Evolutionary conservation across 768 basidiomycete genomes (phyloP), one percentile per base, ranked within the genome.

Genomic region (Boletus coccyginus): DNA sequence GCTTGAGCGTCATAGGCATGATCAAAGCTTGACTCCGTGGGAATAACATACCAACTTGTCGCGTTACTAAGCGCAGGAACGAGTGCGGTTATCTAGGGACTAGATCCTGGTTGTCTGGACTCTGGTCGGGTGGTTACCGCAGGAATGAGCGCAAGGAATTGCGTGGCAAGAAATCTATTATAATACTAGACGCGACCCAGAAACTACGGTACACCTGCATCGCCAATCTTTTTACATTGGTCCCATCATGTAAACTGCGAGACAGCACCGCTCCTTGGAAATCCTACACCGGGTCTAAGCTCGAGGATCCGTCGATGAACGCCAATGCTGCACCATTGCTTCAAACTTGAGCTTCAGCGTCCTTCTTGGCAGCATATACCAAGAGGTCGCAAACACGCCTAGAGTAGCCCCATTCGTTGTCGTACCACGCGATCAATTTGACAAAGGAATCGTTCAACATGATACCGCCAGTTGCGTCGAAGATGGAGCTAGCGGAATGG

Each of bases 401-500:
- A 45, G 93, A 95, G 86, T 97, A 98, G 19, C 93, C 88, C 88
- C 87, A 92, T 77, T 94, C 90, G 75, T 93, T 94, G 76, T 92
- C 90, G 80, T 92, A 95, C 94, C 95, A 97, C 42, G 90, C 72
- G 71, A 98, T 87, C 67, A 97, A 85, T 85, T 98, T 98, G 81
- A 98, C 90, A 67, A 98, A 98, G 77, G 87, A 87, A 59, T 77
- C 67, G 86, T 90, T 97, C 71, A 98, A 85, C 71, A 86, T 81
- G 72, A 98, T 98, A 65, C 96, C 96, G 44, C 91, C 96, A 59
- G 75, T 77, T 65, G 94, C 95, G 69, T 98, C 96, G 73, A 98
- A 98, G 81, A 94, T 91, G 58, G 87, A 92, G 58, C 92, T 94
- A 55, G 82, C 78, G 56, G 76, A 72, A 76, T 85, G 73, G 65